These are phyloP conservation scores for Starmerella bacillaris DNA, from an alignment of 805 yeast species.

Conservation along the genomic window DNA sequence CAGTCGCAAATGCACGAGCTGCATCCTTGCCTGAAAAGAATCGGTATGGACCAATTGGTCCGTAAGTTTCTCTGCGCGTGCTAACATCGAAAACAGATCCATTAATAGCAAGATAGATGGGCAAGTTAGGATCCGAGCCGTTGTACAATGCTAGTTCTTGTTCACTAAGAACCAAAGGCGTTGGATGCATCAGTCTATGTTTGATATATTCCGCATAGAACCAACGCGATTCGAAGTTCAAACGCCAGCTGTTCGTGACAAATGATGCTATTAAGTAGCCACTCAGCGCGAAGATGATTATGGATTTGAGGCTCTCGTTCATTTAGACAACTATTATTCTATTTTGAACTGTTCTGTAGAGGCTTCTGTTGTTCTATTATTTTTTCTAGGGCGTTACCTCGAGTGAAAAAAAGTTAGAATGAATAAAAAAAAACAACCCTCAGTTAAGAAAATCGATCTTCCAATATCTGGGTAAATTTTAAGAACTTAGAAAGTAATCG, in stretches of 20 bases:
- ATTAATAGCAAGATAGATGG: constrained; percentile 41
- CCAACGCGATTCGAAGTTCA: constrained; percentile 44
- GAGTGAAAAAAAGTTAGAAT: no score
- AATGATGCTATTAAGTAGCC: constrained; percentile 1
- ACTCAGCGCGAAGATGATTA: not conserved
- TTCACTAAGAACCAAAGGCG: constrained; percentile 25
- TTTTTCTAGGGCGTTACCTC: no score
- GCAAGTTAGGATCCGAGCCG: constrained; percentile 32
- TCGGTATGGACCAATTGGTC: constrained; percentile 39
- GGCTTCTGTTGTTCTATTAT: no score
- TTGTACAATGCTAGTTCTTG: constrained; percentile 32
- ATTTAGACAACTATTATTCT: no score
- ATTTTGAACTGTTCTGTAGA: no score
- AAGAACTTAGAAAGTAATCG: no score
- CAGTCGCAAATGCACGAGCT: constrained; percentile 53
- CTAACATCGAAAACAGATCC: constrained; percentile 52
- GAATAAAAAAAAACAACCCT: no score
- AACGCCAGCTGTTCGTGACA: constrained; percentile 38
- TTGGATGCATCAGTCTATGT: constrained; percentile 17
- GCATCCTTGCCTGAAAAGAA: constrained; percentile 48
- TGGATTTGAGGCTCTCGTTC: no score
- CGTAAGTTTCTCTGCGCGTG: constrained; percentile 33
- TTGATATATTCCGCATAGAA: constrained; percentile 28
- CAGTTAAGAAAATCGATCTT: no score
- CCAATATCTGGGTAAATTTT: no score